Evolutionary conservation across 208 protist species (phyloP).

Genomic region (Naegleria lovaniensis): DNA sequence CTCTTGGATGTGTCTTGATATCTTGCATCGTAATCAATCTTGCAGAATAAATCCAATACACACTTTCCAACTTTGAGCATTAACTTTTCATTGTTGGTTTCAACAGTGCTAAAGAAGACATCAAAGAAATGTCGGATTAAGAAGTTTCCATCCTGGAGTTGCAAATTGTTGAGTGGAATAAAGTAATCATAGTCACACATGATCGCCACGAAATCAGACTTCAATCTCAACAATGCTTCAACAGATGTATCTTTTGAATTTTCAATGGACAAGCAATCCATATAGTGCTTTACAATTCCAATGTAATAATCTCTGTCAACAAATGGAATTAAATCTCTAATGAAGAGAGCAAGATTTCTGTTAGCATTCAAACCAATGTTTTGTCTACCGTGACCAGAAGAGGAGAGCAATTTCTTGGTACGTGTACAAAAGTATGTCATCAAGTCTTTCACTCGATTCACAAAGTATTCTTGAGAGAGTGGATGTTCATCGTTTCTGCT

Average conservation of each 20-base stretch:
- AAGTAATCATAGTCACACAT: background rate
- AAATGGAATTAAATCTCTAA: constrained; percentile 19
- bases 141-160: background rate
- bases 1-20: background rate
- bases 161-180: background rate
- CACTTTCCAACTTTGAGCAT: background rate
- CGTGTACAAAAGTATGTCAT: background rate
- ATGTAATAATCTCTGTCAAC: background rate
- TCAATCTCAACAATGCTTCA: background rate
- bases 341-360: constrained; percentile 8
- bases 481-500: background rate
- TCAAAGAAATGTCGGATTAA: background rate
- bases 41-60: constrained; percentile 1
- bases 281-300: background rate
- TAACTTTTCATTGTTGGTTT: constrained; percentile 4
- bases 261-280: background rate
- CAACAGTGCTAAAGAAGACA: background rate
- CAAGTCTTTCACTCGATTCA: background rate
- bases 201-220: background rate
- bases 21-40: constrained; percentile 1
- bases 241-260: background rate
- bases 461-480: constrained; percentile 14
- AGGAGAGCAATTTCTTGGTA: background rate
- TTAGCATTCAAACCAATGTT: background rate
- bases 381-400: background rate